Conservation (phyloP, 257 asterid genomes). For the Scutellaria baicalensis region DNA sequence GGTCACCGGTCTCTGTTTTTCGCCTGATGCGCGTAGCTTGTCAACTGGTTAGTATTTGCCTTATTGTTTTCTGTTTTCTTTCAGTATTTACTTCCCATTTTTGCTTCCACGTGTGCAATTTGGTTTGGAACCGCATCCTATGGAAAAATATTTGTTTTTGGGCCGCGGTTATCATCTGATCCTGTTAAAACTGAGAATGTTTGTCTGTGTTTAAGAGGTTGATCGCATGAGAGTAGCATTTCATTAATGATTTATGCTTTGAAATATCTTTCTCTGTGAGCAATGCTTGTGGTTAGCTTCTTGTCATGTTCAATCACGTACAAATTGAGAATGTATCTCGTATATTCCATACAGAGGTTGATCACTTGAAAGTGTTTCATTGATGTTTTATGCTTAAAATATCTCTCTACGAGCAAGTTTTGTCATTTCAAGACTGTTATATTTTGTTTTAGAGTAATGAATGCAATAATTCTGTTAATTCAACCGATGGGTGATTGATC, state of each 20-base stretch:
- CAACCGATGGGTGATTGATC: neutral
- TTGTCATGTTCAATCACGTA: neutral
- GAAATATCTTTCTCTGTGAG: too few relatives aligned
- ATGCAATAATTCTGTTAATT: neutral
- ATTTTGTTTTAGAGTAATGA: neutral
- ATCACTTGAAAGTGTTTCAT: neutral
- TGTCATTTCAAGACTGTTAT: neutral
- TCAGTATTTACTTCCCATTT: neutral
- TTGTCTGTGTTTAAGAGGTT: too few relatives aligned
- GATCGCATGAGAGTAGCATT: too few relatives aligned
- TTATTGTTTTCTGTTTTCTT: neutral
- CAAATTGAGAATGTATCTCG: neutral
- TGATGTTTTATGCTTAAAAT: neutral
- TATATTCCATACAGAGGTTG: neutral
- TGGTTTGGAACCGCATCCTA: too few relatives aligned
- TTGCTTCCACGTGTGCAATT: neutral
- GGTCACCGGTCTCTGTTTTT: constrained; percentile 76
- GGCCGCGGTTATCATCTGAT: too few relatives aligned
- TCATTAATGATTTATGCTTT: too few relatives aligned
- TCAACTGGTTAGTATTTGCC: constrained; percentile 60
- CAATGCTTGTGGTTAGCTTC: neutral
- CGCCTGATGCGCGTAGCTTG: constrained; percentile 68
- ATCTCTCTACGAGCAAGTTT: neutral
- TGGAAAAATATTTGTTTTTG: too few relatives aligned
- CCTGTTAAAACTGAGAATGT: too few relatives aligned